These are phyloP conservation scores for Cornus kousa DNA, from an alignment of 148 eudicot species.

Conservation along the genomic window DNA sequence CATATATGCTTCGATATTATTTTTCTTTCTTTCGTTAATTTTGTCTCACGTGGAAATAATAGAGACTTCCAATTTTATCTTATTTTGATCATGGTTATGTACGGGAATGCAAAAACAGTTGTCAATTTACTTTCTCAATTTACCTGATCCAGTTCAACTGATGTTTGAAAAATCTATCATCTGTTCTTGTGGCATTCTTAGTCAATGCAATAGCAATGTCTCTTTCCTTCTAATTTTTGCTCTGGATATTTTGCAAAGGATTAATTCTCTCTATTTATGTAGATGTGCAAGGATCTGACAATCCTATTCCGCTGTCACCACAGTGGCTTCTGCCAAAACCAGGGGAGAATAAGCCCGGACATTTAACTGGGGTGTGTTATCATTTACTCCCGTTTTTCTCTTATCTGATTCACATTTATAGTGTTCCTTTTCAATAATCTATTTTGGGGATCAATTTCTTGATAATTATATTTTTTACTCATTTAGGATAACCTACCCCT, in stretches of 20 bases:
- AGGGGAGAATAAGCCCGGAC: conserved; percentile 78
- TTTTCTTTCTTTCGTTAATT: background rate
- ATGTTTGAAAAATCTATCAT: no score
- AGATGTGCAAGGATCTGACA: conserved; percentile 73
- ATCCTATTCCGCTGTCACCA: conserved; percentile 86
- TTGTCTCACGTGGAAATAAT: no score
- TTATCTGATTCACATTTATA: no score
- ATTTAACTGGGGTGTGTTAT: conserved; percentile 59
- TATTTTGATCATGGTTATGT: background rate
- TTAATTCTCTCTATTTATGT: conserved; percentile 23
- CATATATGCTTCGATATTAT: background rate
- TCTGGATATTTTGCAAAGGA: background rate
- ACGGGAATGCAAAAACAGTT: background rate
- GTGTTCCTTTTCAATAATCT: no score
- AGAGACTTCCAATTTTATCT: no score
- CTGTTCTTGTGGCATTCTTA: background rate
- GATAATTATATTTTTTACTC: background rate
- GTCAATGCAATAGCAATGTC: background rate
- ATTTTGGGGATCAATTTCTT: background rate
- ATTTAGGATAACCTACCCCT: background rate
- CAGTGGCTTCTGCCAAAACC: conserved; percentile 92
- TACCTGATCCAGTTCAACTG: background rate
- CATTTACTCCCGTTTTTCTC: background rate
- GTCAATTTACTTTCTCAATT: background rate
- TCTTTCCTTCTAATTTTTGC: background rate